A percentile compares a stretch with the other conserved stretches of the same genome.
phyloP scores from a whole-genome alignment of 352 stramenopile genomes.

The Phytopythium oedochilum region DNA sequence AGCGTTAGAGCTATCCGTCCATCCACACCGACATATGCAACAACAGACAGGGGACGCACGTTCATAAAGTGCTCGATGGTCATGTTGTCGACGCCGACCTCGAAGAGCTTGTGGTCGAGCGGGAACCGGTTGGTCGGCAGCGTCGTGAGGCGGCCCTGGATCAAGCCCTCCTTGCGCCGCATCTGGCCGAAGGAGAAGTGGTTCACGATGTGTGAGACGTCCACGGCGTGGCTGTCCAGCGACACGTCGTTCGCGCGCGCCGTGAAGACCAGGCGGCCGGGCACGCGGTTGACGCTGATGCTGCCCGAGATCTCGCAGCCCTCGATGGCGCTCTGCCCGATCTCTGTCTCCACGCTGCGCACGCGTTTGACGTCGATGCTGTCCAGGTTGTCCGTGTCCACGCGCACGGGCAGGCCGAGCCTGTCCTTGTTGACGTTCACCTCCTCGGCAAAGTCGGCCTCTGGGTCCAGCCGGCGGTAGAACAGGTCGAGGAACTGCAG shows the following conservation, averaged over 20 bases:
- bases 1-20: not conserved
- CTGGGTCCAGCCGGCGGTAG: slow-evolving; percentile 71
- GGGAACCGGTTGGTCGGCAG: slow-evolving; percentile 62
- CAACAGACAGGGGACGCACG: slow-evolving; percentile 39
- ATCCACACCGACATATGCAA: slow-evolving; percentile 9
- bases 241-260: slow-evolving; percentile 64
- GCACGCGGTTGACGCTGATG: slow-evolving; percentile 76
- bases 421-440: slow-evolving; percentile 53
- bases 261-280: slow-evolving; percentile 63
- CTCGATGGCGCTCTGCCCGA: slow-evolving; percentile 37
- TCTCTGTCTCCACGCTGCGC: slow-evolving; percentile 18
- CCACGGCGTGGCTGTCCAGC: slow-evolving; percentile 53
- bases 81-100: slow-evolving; percentile 58
- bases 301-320: slow-evolving; percentile 77
- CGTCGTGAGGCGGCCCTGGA: slow-evolving; percentile 31
- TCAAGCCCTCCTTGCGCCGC: slow-evolving; percentile 49
- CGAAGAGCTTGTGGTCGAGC: slow-evolving; percentile 51
- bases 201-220: slow-evolving; percentile 67
- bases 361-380: slow-evolving; percentile 45
- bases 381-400: slow-evolving; percentile 53
- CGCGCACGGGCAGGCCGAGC: slow-evolving; percentile 39
- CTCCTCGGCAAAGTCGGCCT: slow-evolving; percentile 78
- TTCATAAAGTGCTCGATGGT: slow-evolving; percentile 83
- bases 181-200: slow-evolving; percentile 88
- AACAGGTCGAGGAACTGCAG: slow-evolving; percentile 83